Conservation (phyloP, 2,329 filamentous ascomycete genomes). For the Scytalidium lignicola region DNA sequence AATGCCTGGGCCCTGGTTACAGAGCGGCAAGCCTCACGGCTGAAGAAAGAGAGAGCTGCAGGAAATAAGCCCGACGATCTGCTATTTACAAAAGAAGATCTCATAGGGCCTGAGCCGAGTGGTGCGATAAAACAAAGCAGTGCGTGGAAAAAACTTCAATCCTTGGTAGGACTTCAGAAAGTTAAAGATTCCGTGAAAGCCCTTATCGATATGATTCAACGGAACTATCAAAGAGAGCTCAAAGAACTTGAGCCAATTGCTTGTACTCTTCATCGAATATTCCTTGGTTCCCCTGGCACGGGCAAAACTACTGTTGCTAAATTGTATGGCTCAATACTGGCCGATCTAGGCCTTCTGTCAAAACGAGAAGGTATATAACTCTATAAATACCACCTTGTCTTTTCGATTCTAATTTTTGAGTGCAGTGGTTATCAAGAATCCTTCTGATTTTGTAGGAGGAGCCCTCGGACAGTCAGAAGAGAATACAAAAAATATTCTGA, state of each 20-base stretch:
- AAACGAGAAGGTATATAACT: constrained; percentile 65
- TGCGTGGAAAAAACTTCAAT: constrained; percentile 51
- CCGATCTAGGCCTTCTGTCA: constrained; percentile 60
- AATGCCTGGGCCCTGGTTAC: constrained; percentile 50
- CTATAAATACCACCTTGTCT: too few relatives aligned
- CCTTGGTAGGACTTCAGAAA: constrained; percentile 48
- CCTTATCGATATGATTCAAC: constrained; percentile 55
- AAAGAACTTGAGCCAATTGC: constrained; percentile 52
- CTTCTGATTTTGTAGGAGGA: constrained; percentile 65
- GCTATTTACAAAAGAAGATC: constrained; percentile 55
- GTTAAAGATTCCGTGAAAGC: constrained; percentile 58
- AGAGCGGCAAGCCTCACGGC: constrained; percentile 50
- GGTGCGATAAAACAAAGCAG: constrained; percentile 40
- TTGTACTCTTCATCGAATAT: constrained; percentile 59
- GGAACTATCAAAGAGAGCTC: constrained; percentile 62
- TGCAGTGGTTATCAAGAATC: constrained; percentile 64
- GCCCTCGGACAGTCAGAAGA: constrained; percentile 62
- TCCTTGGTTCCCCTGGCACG: constrained; percentile 64
- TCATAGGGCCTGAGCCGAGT: constrained; percentile 62
- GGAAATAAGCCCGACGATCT: constrained; percentile 45
- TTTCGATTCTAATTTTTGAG: too few relatives aligned
- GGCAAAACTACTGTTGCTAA: constrained; percentile 71
- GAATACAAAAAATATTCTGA: constrained; percentile 67
- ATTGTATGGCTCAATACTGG: constrained; percentile 62
- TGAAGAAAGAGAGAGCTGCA: constrained; percentile 39